These are phyloP conservation scores for Kockiozyma suomiensis DNA, from an alignment of 805 yeast species.

Conservation along the genomic window DNA sequence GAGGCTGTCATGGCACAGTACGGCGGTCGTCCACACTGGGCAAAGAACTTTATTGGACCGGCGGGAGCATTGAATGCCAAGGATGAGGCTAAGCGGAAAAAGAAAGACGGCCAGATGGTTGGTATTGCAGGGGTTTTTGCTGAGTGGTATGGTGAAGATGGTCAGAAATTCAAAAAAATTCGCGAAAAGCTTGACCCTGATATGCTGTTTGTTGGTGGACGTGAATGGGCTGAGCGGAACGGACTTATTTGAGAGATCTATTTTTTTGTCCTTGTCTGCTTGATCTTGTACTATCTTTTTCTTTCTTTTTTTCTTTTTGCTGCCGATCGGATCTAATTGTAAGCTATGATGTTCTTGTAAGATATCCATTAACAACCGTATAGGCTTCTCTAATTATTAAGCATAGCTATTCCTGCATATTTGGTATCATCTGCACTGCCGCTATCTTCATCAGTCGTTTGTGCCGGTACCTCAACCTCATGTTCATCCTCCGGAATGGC, in stretches of 20 bases:
- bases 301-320: neutral
- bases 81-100: conserved; percentile 40
- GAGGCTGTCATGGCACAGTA: conserved; percentile 75
- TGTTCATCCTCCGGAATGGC: conserved; percentile 20
- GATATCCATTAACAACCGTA: neutral
- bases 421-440: neutral
- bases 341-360: conserved; percentile 3
- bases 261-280: neutral
- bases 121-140: conserved; percentile 72
- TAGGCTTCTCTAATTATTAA: neutral
- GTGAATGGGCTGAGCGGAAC: conserved; percentile 79
- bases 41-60: conserved; percentile 84
- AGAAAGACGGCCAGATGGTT: conserved; percentile 69
- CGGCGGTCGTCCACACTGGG: conserved; percentile 98
- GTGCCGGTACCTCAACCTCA: neutral
- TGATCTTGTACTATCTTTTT: neutral
- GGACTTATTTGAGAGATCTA: conserved; percentile 49
- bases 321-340: neutral
- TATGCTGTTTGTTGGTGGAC: conserved; percentile 76
- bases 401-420: neutral
- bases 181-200: conserved; percentile 76
- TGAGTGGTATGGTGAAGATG: conserved; percentile 79
- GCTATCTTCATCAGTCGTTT: neutral
- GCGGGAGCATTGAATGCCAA: conserved; percentile 28
- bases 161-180: conserved; percentile 60